Base-by-base conservation (phyloP, 2,329 filamentous ascomycete species). In the Zymoseptoria tritici region DNA sequence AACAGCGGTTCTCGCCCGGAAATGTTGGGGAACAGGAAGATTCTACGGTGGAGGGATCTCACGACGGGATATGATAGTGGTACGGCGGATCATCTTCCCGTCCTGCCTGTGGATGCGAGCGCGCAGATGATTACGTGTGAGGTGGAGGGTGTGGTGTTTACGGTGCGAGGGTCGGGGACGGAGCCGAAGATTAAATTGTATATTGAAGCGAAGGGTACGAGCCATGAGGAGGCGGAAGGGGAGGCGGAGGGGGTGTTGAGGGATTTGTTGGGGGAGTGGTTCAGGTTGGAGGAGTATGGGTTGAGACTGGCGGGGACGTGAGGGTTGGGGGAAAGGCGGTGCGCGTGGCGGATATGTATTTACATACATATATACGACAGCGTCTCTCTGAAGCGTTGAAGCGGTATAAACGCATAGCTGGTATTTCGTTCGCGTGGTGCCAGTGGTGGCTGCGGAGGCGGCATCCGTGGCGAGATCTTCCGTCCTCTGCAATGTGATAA, bases 111-210 rank as follows among this genome's bases (percentile, higher is more conserved):
- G 22, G 82, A 85, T 64, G 75, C 76, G 20, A 77, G 72, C 11
- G 83, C 80, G 59, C 83, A 87, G 74, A 87, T 87, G 85, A 80
- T 87, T 65, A 87, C 84, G 2, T 79, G 77, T 60, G 83, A 84
- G 75, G 70, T 86, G 49, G 79, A 83, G 26, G 74, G 75, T 13
- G 77, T 85, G 11, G 78, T 81, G 22, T 85, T 86, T 65, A 86
- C 84, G 2, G 77, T 85, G 21, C 73, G 84, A 65, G 83, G 80
- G 1, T 85, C 83, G 2, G 84, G 84, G 1, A 87, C 85, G 1
- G 85, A 87, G 71, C 85, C 85, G 0, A 87, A 87, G 76, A 85
- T 87, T 62, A 87, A 87, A 70, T 66, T 82, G 52, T 83, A 83
- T 64, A 79, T 82, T 56, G 80, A 83, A 63, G 79, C 76, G 51